A percentile compares a stretch with the other conserved stretches of the same genome.
Conservation (phyloP, 371 early-diverging fungal species). For the Choanephora cucurbitarum region DNA sequence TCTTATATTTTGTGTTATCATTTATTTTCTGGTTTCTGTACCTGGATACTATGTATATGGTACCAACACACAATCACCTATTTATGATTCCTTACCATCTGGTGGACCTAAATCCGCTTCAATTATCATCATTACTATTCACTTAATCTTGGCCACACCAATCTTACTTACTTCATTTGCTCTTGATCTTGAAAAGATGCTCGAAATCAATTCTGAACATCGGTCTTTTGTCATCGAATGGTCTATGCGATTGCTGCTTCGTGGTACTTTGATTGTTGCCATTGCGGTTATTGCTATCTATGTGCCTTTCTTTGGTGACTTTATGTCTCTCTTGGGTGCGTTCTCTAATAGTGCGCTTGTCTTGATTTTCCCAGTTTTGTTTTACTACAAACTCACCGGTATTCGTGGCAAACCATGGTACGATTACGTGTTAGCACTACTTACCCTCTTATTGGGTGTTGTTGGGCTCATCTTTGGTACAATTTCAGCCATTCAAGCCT, state of each 20-base stretch:
- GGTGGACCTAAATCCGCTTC: slow-evolving; percentile 66
- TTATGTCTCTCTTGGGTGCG: slow-evolving; percentile 75
- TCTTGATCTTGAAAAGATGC: slow-evolving; percentile 64
- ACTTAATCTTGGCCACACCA: slow-evolving; percentile 82
- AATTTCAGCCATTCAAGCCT: slow-evolving; percentile 52
- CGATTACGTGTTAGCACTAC: slow-evolving; percentile 46
- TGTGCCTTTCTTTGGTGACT: slow-evolving; percentile 72
- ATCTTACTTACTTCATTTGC: slow-evolving; percentile 82
- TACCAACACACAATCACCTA: slow-evolving; percentile 65
- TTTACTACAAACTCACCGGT: slow-evolving; percentile 66
- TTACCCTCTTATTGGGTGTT: slow-evolving; percentile 57
- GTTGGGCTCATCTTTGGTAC: slow-evolving; percentile 67
- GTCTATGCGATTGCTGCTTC: slow-evolving; percentile 43
- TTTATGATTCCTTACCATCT: slow-evolving; percentile 68
- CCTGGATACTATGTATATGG: slow-evolving; percentile 88
- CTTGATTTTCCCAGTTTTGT: slow-evolving; percentile 71
- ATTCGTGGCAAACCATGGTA: slow-evolving; percentile 34
- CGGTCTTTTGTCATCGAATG: slow-evolving; percentile 36
- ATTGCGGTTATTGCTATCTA: slow-evolving; percentile 55
- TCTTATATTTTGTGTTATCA: slow-evolving; percentile 63
- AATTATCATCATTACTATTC: slow-evolving; percentile 76
- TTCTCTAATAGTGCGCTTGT: slow-evolving; percentile 66
- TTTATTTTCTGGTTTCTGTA: slow-evolving; percentile 76
- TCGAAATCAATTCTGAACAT: slow-evolving; percentile 40
- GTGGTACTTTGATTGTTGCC: slow-evolving; percentile 44